phyloP scores from a whole-genome alignment of 495 filamentous ascomycete species.

The Geopyxis carbonaria region DNA sequence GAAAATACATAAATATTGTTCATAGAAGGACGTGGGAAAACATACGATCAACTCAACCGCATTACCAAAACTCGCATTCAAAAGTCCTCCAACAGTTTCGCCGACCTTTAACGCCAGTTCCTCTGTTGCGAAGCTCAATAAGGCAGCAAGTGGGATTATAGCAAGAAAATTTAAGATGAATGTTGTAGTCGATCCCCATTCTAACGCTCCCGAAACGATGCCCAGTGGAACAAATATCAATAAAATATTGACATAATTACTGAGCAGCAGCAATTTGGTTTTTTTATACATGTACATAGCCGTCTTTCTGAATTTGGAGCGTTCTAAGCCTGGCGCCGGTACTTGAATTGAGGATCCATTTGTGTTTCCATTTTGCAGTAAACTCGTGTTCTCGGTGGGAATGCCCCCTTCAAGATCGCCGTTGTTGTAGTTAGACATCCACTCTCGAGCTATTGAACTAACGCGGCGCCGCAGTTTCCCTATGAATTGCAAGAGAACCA shows the following conservation, averaged over 20 bases:
- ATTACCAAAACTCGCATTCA: constrained; percentile 76
- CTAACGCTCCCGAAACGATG: constrained; percentile 55
- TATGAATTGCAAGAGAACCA: too few relatives aligned
- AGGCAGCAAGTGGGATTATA: constrained; percentile 80
- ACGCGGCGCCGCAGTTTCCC: too few relatives aligned
- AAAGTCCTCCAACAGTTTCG: constrained; percentile 74
- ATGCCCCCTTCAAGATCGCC: too few relatives aligned
- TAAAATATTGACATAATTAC: constrained; percentile 65
- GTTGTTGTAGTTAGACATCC: too few relatives aligned
- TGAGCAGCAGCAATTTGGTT: too few relatives aligned
- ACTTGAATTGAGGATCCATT: too few relatives aligned
- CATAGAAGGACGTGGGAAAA: constrained; percentile 4
- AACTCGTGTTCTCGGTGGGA: too few relatives aligned
- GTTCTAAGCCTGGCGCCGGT: too few relatives aligned
- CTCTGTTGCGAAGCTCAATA: constrained; percentile 91
- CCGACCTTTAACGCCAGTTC: constrained; percentile 71
- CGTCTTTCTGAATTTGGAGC: too few relatives aligned
- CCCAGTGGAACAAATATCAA: constrained; percentile 82
- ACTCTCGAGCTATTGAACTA: too few relatives aligned
- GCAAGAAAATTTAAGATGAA: constrained; percentile 90
- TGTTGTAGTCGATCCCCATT: constrained; percentile 57
- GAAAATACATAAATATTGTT: not conserved
- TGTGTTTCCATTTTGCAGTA: too few relatives aligned
- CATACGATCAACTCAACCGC: constrained; percentile 94
- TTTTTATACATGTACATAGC: too few relatives aligned